Base-by-base conservation (phyloP, 1,139 yeast species). In the Nadsonia starkeyi-henricii region DNA sequence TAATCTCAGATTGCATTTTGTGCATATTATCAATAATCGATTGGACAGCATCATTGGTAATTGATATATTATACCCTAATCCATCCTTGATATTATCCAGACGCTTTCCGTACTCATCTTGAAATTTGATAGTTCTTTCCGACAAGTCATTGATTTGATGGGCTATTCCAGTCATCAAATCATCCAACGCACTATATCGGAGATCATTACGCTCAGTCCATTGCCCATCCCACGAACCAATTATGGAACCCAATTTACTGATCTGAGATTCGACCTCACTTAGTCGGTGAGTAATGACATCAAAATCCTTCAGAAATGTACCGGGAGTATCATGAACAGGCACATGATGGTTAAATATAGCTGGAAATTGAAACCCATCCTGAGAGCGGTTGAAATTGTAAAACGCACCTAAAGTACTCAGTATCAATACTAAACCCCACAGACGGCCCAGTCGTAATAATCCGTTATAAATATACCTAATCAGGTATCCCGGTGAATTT, bases 321-420 rank as follows among this genome's bases (percentile, higher is more conserved):
- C 28, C 9, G 28, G 28, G 8, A 23, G 5, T 23, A 5, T 9
- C 9, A n/a, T n/a, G n/a, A n/a, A n/a, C n/a, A n/a, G n/a, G 28
- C 8, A 9, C 28, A 5, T 23, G 28, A 5, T 23, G 9, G 8
- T 23, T 9, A 23, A 23, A 23, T 5, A 23, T 23, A n/a, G 8
- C 28, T 23, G 28, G 28, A 5, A 9, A 23, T 23, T 9, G 37
- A 20, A n/a, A 47, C 43, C 2, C 45, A 47, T 21, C 49, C 48
- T 26, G 50, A 33, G 33, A 43, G 48, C 36, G 45, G 18, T 52
- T 52, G 49, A 43, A 51, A 51, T 37, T 51, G 28, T 23, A 23
- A 23, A 23, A 23, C n/a, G n/a, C n/a, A n/a, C n/a, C n/a, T 23
- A 23, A 5, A 23, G 28, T 9, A 23, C 28, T 23, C 28, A 23